Base-by-base conservation (phyloP, 345 rosid species). In the Ceriops zippeliana region DNA sequence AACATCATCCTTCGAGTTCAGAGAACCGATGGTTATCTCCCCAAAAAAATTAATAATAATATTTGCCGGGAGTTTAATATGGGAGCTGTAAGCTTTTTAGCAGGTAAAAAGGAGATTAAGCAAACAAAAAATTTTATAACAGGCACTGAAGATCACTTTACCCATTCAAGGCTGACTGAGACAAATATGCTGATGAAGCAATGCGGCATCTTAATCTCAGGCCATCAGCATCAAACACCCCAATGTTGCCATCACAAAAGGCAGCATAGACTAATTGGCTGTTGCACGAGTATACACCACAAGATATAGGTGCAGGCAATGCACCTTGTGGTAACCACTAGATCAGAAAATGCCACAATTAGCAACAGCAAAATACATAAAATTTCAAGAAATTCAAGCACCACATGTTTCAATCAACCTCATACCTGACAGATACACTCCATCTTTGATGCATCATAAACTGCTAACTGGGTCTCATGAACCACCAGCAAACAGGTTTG, bases 261-360 rank as follows among this genome's bases (percentile, higher is more conserved):
- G 90, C 65, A 8, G 92, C 86, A 64, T 79, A 93, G 67, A 93
- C 78, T 51, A 88, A 74, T 75, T 89, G 96, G 79, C 93, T 89
- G 71, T 91, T 83, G 79, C 98, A 89, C 11, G 97, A 76, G 78
- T 85, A 91, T 66, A 80, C 77, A 1, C 95, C 98, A 70, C 71
- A 81, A 61, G 98, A 79, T 79, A 93, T 76, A 19, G 95, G 92
- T 3, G 91, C 90, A 15, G 90, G 78, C 63, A 90, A 61, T 6
- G 61, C 77, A 57, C 90, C 96, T 80, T 90, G 96, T 24, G 96
- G 89, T 35, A 79, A 69, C 98, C 98, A 92, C 96, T 92, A 86
- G 71, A 76, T 74, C 8, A 62, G 9, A 68, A 65, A 58, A 58
- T 21, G 27, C 31, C 6, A 4, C 16, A 0, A 42, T 57, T 31